phyloP scores from a whole-genome alignment of 495 filamentous ascomycete species.

The Annulohypoxylon stygium region DNA sequence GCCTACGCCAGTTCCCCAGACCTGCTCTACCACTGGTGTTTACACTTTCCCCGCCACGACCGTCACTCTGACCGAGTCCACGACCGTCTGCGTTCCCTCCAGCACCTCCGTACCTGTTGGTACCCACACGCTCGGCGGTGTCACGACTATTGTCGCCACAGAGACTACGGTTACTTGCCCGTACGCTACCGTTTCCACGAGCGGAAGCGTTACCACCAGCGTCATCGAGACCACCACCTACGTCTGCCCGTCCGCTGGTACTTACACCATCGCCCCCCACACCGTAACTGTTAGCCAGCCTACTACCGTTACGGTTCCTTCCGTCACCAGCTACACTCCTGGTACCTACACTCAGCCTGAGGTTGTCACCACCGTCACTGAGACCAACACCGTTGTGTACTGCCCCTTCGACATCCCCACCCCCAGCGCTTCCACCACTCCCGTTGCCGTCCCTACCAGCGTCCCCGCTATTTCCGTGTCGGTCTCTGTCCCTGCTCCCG shows the following conservation, averaged over 20 bases:
- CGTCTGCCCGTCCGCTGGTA: constrained; percentile 82
- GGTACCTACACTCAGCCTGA: constrained; percentile 81
- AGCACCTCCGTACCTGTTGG: constrained; percentile 73
- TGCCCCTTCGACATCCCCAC: constrained; percentile 73
- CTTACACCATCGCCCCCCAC: constrained; percentile 82
- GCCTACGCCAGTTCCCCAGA: constrained; percentile 75
- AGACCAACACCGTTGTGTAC: constrained; percentile 75
- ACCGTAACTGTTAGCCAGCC: constrained; percentile 69
- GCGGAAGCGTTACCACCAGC: constrained; percentile 74
- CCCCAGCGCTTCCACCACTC: constrained; percentile 45
- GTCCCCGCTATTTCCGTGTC: constrained; percentile 20
- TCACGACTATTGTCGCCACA: constrained; percentile 78
- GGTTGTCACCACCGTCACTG: constrained; percentile 74
- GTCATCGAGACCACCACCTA: constrained; percentile 79
- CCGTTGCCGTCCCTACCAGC: constrained; percentile 32
- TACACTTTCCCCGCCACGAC: constrained; percentile 87
- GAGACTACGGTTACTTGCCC: constrained; percentile 80
- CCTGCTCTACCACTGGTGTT: constrained; percentile 76
- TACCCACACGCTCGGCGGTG: constrained; percentile 79
- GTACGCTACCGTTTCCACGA: constrained; percentile 74
- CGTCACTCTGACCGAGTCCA: constrained; percentile 73
- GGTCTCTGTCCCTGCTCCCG: constrained; percentile 20
- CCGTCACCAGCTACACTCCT: constrained; percentile 72
- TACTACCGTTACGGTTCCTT: constrained; percentile 74
- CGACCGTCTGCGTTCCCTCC: constrained; percentile 74